These are phyloP conservation scores for Mycocentrospora acerina DNA, from an alignment of 2,329 filamentous ascomycete species.

Conservation along the genomic window DNA sequence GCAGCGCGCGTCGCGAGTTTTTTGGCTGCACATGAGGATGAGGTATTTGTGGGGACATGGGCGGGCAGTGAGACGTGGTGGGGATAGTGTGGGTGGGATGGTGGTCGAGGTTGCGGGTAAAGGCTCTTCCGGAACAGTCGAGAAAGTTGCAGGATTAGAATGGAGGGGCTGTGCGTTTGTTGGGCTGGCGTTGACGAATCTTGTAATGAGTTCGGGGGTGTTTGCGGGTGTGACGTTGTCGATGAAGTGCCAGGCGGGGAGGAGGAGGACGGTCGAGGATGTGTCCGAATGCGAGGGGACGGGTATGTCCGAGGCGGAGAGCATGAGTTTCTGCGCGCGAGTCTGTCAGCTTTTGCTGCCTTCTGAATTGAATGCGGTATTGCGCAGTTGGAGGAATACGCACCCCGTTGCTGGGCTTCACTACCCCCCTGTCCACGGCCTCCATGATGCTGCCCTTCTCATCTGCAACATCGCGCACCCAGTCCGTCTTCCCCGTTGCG, in stretches of 20 bases:
- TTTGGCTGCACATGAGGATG: conserved; percentile 91
- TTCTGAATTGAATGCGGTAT: background rate
- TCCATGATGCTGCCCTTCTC: conserved; percentile 69
- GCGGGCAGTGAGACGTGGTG: conserved; percentile 54
- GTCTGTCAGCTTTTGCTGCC: background rate
- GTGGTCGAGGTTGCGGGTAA: conserved; percentile 18
- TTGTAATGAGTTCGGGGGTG: conserved; percentile 69
- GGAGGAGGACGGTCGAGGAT: conserved; percentile 73
- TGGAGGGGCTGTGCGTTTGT: conserved; percentile 69
- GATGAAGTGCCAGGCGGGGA: conserved; percentile 81
- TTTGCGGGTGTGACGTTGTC: conserved; percentile 78
- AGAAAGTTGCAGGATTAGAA: conserved; percentile 11
- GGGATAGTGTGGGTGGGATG: conserved; percentile 30
- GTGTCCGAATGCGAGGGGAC: conserved; percentile 67
- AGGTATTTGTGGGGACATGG: conserved; percentile 81
- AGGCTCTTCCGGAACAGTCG: conserved; percentile 16
- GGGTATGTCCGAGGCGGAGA: conserved; percentile 89
- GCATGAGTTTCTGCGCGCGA: conserved; percentile 69
- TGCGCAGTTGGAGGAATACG: conserved; percentile 29
- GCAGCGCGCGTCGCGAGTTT: conserved; percentile 90
- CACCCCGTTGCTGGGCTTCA: conserved; percentile 68
- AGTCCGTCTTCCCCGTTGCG: conserved; percentile 94
- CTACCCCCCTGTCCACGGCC: conserved; percentile 52
- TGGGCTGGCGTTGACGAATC: conserved; percentile 69
- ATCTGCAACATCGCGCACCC: conserved; percentile 81